Evolutionary conservation across 1,139 yeast species (phyloP).

Genomic region (Dujonia santamariae): DNA sequence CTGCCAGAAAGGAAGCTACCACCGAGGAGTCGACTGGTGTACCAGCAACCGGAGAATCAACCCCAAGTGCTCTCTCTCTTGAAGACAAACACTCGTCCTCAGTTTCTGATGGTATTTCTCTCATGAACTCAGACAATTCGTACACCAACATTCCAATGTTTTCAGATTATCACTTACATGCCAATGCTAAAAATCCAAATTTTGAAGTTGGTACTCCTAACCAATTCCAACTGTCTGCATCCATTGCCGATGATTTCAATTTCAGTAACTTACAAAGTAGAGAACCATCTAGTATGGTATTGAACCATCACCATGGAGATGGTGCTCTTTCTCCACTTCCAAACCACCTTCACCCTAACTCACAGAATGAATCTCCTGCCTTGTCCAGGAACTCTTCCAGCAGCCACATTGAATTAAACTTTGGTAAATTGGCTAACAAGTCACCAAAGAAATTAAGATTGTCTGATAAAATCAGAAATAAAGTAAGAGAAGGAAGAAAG

Average conservation of each 20-base stretch:
- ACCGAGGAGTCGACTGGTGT: constrained; percentile 7
- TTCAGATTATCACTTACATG: constrained; percentile 42
- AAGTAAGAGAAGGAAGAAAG: constrained; percentile 33
- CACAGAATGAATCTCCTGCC: constrained; percentile 10
- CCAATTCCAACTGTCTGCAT: constrained; percentile 22
- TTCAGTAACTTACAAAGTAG: constrained; percentile 5
- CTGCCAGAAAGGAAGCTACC: constrained; percentile 9
- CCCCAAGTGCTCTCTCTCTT: constrained; percentile 21
- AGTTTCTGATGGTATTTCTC: constrained; percentile 51
- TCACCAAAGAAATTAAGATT: constrained; percentile 14
- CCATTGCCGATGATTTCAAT: constrained; percentile 30
- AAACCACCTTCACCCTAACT: too few relatives aligned
- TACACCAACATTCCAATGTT: constrained; percentile 57
- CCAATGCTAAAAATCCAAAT: constrained; percentile 27
- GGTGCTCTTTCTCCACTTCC: too few relatives aligned
- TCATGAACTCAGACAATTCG: constrained; percentile 51
- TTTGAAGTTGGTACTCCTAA: constrained; percentile 26
- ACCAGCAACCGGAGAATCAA: constrained; percentile 2
- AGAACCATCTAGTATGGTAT: constrained; percentile 1
- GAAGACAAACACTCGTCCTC: constrained; percentile 30
- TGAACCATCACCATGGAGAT: too few relatives aligned
- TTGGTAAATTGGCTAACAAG: constrained; percentile 15
- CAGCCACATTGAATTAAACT: constrained; percentile 37
- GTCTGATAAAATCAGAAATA: constrained; percentile 33
- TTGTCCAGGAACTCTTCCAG: constrained; percentile 22